Conservation (phyloP, 352 stramenopile genomes). For the Globisporangium abappressorium region DNA sequence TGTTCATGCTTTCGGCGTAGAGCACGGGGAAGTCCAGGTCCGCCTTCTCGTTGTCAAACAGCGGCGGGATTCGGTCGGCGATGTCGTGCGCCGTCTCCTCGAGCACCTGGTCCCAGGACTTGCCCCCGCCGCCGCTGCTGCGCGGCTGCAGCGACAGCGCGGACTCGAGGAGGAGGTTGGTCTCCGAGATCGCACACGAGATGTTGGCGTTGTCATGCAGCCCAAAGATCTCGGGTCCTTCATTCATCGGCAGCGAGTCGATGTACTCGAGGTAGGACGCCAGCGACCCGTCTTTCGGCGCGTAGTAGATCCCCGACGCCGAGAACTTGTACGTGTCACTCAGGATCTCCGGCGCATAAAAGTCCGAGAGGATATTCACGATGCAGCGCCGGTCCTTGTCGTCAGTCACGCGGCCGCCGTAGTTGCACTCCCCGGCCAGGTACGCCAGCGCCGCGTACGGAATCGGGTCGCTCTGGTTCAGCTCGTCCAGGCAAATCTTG, state of each 20-base stretch:
- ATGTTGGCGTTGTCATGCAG: slow-evolving; percentile 88
- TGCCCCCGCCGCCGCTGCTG: slow-evolving; percentile 70
- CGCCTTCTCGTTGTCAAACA: slow-evolving; percentile 91
- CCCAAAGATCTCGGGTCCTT: slow-evolving; percentile 84
- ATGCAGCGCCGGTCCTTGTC: slow-evolving; percentile 91
- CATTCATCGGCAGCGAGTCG: slow-evolving; percentile 79
- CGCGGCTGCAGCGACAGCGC: slow-evolving; percentile 89
- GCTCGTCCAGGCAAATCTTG: slow-evolving; percentile 78
- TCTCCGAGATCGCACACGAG: slow-evolving; percentile 86
- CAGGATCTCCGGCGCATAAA: slow-evolving; percentile 80
- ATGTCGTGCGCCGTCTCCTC: slow-evolving; percentile 89
- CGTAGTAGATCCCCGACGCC: slow-evolving; percentile 80
- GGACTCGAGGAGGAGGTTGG: slow-evolving; percentile 84
- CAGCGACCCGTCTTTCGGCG: slow-evolving; percentile 44
- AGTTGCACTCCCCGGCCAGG: slow-evolving; percentile 93
- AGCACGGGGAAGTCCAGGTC: slow-evolving; percentile 80
- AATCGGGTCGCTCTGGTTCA: slow-evolving; percentile 55
- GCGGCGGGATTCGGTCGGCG: slow-evolving; percentile 49
- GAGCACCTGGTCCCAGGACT: slow-evolving; percentile 89
- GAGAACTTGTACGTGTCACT: slow-evolving; percentile 78
- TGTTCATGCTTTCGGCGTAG: slow-evolving; percentile 90
- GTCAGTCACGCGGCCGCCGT: slow-evolving; percentile 93
- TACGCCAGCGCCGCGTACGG: slow-evolving; percentile 92
- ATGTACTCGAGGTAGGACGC: slow-evolving; percentile 75
- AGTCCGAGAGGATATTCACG: slow-evolving; percentile 82